Percentiles rank a stretch among this genome's conserved stretches.
These are phyloP conservation scores for Claviceps africana DNA, from an alignment of 2,329 filamentous ascomycete genomes.

Conservation along the genomic window DNA sequence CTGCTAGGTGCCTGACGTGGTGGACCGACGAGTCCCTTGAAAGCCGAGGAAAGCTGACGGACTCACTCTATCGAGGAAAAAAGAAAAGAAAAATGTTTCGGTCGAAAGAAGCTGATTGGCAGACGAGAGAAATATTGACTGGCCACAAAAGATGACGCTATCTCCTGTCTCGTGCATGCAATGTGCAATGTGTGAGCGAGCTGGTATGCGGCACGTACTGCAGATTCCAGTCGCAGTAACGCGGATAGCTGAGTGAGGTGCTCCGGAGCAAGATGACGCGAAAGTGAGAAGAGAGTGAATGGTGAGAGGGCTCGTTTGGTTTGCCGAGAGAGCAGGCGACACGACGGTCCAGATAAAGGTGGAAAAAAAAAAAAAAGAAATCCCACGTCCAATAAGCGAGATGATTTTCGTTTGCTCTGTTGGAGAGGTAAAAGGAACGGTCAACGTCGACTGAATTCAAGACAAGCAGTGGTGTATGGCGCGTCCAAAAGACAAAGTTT, in stretches of 20 bases:
- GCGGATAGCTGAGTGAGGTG: neutral
- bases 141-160: neutral
- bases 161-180: neutral
- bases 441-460: conserved; percentile 14
- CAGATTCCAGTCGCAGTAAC: conserved; percentile 10
- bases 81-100: neutral
- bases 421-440: conserved; percentile 12
- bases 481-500: neutral
- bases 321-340: neutral
- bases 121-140: neutral
- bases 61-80: neutral
- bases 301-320: neutral
- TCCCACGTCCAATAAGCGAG: neutral
- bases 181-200: neutral
- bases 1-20: neutral
- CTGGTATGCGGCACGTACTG: neutral
- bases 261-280: neutral
- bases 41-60: neutral
- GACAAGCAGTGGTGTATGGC: neutral
- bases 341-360: neutral
- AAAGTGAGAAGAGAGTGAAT: conserved; percentile 3
- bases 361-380: neutral
- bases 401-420: conserved; percentile 1
- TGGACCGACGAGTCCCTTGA: neutral
- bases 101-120: neutral